Base-by-base conservation (phyloP, 352 stramenopile genomes). In the Pythium coloratum region DNA sequence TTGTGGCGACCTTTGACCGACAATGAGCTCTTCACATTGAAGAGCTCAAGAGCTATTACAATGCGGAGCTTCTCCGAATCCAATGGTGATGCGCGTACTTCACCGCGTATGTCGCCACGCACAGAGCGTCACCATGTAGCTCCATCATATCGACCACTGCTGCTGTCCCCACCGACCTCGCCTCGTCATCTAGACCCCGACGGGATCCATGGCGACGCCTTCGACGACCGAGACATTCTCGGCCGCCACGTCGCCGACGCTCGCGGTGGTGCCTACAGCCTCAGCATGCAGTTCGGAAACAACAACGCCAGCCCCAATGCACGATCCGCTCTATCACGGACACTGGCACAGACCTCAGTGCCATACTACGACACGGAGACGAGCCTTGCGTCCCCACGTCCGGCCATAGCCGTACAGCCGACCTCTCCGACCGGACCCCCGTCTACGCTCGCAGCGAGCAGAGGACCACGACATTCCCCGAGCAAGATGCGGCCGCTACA, bases 221-320 rank as follows among this genome's bases (percentile, higher is more conserved):
- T 71, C 24, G 60, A 75, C 49, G 69, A 75, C 49, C 69, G 59
- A 36, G 69, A 75, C 55, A 75, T 75, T 38, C 71, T 75, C 32
- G 24, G 33, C 34, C 59, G 63, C 34, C 61, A 56, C 34, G 64
- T 71, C 53, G 62, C 59, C n/a, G 55, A 61, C 47, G 55, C 63
- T 3, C 55, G 28, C 20, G 20, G 20, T 24, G 14, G 16, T 20
- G 18, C 49, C 9, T 42, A 57, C 28, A 66, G 33, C n/a, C 46
- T 10, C 46, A 28, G 16, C 46, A 30, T 2, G 6, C 18, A 9
- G 5, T 53, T 32, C 16, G 20, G n/a, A 30, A 14, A n/a, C 32
- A 61, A 28, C 44, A 36, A 12, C 10, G n/a, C 60, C 2, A 54
- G n/a, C 5, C 30, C 50, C 3, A 30, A 59, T 32, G 20, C 46